Evolutionary conservation across 768 basidiomycete genomes (phyloP).

Genomic region (Boletales sp.): DNA sequence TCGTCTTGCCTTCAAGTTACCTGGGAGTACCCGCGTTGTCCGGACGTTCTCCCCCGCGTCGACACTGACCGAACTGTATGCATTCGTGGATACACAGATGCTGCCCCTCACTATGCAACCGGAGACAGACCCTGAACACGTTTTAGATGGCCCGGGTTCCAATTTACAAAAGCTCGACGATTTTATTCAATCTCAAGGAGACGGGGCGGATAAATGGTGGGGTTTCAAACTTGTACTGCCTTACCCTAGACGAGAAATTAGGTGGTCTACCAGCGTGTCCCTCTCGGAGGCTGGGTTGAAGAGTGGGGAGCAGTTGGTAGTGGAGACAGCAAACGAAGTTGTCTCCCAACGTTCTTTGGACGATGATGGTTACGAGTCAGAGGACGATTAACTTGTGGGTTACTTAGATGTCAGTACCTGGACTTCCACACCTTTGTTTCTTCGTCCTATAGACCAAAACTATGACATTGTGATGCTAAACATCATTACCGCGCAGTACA

Average conservation of each 20-base stretch:
- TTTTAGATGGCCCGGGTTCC: slow-evolving; percentile 36
- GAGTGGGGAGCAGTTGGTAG: slow-evolving; percentile 62
- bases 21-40: slow-evolving; percentile 55
- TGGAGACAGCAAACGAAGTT: slow-evolving; percentile 40
- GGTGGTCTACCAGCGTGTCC: slow-evolving; percentile 39
- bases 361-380: slow-evolving; percentile 60
- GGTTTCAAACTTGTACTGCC: slow-evolving; percentile 66
- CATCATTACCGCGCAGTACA: too few relatives aligned
- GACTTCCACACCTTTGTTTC: too few relatives aligned
- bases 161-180: slow-evolving; percentile 36
- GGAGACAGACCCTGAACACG: slow-evolving; percentile 39
- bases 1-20: slow-evolving; percentile 52
- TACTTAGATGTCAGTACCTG: too few relatives aligned
- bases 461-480: too few relatives aligned
- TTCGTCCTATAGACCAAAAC: too few relatives aligned
- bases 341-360: slow-evolving; percentile 34
- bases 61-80: slow-evolving; percentile 63
- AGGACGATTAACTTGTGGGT: slow-evolving; percentile 33
- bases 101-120: slow-evolving; percentile 39
- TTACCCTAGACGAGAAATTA: slow-evolving; percentile 67
- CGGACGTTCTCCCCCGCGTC: slow-evolving; percentile 49
- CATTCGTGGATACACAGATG: slow-evolving; percentile 64
- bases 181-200: slow-evolving; percentile 28
- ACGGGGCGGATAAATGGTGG: slow-evolving; percentile 52
- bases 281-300: slow-evolving; percentile 48